Evolutionary conservation across 768 basidiomycete species (phyloP).

Genomic region (Podaxis pistillaris): DNA sequence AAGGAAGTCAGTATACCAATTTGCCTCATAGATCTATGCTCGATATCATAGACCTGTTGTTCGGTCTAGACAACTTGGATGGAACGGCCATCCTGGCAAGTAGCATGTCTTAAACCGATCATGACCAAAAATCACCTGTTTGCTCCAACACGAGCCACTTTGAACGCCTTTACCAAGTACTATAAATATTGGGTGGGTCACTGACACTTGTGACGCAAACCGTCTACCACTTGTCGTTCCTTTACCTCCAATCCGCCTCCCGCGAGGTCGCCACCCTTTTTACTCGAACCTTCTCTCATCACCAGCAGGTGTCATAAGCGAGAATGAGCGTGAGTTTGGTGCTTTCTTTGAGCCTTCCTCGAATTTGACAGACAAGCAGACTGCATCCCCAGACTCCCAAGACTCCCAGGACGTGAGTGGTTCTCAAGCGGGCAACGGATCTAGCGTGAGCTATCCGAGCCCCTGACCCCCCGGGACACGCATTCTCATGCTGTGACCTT

Average conservation of each 20-base stretch:
- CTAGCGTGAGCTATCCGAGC: not conserved
- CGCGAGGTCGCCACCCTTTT: not conserved
- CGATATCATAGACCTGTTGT: not conserved
- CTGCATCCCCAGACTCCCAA: not conserved
- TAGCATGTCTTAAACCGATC: not conserved
- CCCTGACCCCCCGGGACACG: not conserved
- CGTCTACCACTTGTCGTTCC: not conserved
- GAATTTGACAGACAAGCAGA: not conserved
- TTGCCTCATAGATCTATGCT: not conserved
- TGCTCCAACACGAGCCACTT: not conserved
- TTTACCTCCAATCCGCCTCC: not conserved
- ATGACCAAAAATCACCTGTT: not conserved
- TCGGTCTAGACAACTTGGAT: not conserved
- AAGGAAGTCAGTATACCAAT: not conserved
- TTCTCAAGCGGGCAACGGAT: not conserved
- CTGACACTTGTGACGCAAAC: not conserved
- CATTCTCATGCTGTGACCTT: not conserved
- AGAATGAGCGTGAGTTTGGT: not conserved
- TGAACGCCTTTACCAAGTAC: not conserved
- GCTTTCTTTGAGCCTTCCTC: not conserved
- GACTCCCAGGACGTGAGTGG: not conserved
- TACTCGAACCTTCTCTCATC: not conserved
- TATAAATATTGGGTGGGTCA: not conserved
- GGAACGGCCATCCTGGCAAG: not conserved
- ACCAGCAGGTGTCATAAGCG: not conserved